phyloP scores from a whole-genome alignment of 2,329 filamentous ascomycete genomes.

The Ophiostoma montium region DNA sequence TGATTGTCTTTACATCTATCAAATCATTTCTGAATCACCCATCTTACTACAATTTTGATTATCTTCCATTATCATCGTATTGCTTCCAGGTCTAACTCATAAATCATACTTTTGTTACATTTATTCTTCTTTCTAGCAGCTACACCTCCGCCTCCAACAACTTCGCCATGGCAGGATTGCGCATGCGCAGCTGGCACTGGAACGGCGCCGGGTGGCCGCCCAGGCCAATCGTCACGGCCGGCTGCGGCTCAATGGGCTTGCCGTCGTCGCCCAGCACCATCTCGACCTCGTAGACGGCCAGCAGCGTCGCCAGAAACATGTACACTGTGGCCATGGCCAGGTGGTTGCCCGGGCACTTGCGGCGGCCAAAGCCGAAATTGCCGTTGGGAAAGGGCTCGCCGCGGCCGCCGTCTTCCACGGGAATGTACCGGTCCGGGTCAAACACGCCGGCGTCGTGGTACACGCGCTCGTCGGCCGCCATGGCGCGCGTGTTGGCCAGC shows the following conservation, averaged over 20 bases:
- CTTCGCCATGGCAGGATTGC: slow-evolving; percentile 6
- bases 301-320: slow-evolving; percentile 25
- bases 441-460: slow-evolving; percentile 30
- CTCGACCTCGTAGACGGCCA: slow-evolving; percentile 18
- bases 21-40: neutral
- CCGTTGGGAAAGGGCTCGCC: slow-evolving; percentile 32
- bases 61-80: no score
- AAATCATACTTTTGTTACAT: neutral
- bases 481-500: slow-evolving; percentile 29
- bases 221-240: slow-evolving; percentile 13
- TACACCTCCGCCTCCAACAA: neutral
- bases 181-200: slow-evolving; percentile 10
- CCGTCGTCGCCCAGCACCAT: slow-evolving; percentile 13
- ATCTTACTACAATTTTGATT: neutral
- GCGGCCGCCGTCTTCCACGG: slow-evolving; percentile 8
- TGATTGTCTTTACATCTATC: neutral
- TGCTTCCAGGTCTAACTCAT: neutral
- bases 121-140: neutral
- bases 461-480: slow-evolving; percentile 26
- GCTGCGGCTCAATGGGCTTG: slow-evolving; percentile 12
- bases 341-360: slow-evolving; percentile 35
- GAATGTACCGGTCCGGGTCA: slow-evolving; percentile 29
- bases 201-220: slow-evolving; percentile 15
- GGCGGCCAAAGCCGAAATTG: slow-evolving; percentile 38
- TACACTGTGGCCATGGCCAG: slow-evolving; percentile 33